These are phyloP conservation scores for Cinchona pubescens DNA, from an alignment of 257 asterid genomes.

Conservation along the genomic window DNA sequence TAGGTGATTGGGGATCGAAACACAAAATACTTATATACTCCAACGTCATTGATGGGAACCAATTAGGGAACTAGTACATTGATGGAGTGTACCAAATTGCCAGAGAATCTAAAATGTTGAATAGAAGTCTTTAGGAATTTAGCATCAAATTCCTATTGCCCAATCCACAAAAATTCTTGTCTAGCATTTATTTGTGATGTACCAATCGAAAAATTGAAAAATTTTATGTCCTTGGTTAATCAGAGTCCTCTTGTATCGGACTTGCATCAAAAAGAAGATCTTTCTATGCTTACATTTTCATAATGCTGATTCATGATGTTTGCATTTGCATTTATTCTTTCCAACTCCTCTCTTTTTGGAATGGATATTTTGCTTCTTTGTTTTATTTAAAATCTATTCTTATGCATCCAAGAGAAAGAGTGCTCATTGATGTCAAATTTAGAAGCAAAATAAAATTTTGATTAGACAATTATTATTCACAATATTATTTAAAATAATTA, in stretches of 20 bases:
- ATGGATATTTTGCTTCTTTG: no score
- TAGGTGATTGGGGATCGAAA: slow-evolving; percentile 5
- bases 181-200: slow-evolving; percentile 6
- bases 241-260: not conserved
- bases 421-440: no score
- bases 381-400: no score
- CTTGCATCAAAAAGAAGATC: not conserved
- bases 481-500: no score
- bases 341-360: no score
- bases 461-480: no score
- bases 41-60: not conserved
- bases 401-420: no score
- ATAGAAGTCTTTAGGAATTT: slow-evolving; percentile 7
- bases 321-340: not conserved
- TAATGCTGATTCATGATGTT: not conserved
- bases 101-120: slow-evolving; percentile 19
- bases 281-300: not conserved
- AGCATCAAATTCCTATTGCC: slow-evolving; percentile 20
- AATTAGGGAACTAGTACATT: not conserved
- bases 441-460: no score
- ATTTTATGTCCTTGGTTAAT: not conserved
- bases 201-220: not conserved
- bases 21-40: not conserved
- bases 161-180: slow-evolving; percentile 5
- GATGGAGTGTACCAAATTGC: slow-evolving; percentile 11